phyloP scores from a whole-genome alignment of 2,329 filamentous ascomycete species.

The Colletotrichum tofieldiae region DNA sequence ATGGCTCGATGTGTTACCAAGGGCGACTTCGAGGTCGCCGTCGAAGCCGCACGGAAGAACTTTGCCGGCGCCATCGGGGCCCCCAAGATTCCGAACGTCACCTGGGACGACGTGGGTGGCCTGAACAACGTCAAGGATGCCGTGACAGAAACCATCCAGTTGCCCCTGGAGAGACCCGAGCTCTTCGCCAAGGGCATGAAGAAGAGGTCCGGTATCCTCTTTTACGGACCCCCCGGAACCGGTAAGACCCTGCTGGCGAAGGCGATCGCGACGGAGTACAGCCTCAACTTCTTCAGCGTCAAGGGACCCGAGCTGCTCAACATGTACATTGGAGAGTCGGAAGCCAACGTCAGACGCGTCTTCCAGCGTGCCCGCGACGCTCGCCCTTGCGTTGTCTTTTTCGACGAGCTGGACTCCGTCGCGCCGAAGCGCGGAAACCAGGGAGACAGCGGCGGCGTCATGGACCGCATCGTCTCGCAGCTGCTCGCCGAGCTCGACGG shows the following conservation, averaged over 20 bases:
- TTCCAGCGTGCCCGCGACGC: conserved; percentile 91
- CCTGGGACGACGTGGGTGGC: conserved; percentile 96
- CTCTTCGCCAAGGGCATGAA: conserved; percentile 98
- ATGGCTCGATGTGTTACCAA: conserved; percentile 84
- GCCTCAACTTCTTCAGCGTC: conserved; percentile 94
- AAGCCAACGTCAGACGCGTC: conserved; percentile 90
- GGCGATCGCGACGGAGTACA: conserved; percentile 94
- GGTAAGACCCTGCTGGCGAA: conserved; percentile 95
- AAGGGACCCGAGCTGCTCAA: conserved; percentile 93
- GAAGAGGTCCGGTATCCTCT: conserved; percentile 90
- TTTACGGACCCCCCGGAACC: conserved; percentile 92
- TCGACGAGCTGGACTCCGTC: conserved; percentile 93
- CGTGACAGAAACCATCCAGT: conserved; percentile 96
- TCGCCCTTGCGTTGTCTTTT: conserved; percentile 91
- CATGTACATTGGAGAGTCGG: conserved; percentile 97
- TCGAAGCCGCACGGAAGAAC: conserved; percentile 96
- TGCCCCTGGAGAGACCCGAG: conserved; percentile 91
- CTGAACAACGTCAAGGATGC: conserved; percentile 95
- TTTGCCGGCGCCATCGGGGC: conserved; percentile 98
- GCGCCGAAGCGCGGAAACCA: conserved; percentile 97
- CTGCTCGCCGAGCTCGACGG: conserved; percentile 95
- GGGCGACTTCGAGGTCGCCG: conserved; percentile 90
- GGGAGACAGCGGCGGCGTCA: conserved; percentile 96
- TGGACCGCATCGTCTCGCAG: conserved; percentile 98
- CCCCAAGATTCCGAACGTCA: conserved; percentile 97